Evolutionary conservation across 140 eudicot genomes (phyloP).

Genomic region (Ambrosia hybrid): DNA sequence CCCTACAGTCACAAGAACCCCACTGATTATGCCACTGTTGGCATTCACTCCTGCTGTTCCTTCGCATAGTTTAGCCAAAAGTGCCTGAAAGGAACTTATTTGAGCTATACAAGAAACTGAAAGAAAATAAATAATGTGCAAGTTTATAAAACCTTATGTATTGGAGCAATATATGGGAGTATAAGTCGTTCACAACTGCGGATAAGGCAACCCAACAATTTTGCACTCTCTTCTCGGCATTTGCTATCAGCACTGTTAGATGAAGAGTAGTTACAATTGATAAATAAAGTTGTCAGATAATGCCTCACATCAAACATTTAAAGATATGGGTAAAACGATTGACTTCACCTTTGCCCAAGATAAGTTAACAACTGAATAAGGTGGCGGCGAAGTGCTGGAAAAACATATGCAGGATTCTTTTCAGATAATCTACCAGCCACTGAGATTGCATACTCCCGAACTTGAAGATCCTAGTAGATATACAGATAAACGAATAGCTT

Average conservation of each 20-base stretch:
- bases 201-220: constrained; percentile 88
- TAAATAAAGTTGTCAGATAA: not conserved
- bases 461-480: constrained; percentile 72
- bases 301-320: not conserved
- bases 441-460: constrained; percentile 90
- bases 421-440: constrained; percentile 96
- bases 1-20: constrained; percentile 94
- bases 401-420: constrained; percentile 97
- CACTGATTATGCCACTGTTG: constrained; percentile 84
- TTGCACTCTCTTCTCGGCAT: constrained; percentile 98
- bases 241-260: constrained; percentile 82
- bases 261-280: constrained; percentile 16
- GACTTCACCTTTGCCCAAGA: constrained; percentile 75
- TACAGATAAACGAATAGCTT: constrained; percentile 8
- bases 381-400: constrained; percentile 97
- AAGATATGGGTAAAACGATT: not conserved
- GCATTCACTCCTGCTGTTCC: constrained; percentile 87
- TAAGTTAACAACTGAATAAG: constrained; percentile 87
- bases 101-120: constrained; percentile 21
- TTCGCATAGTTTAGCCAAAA: constrained; percentile 80
- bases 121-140: constrained; percentile 17
- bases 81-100: constrained; percentile 59
- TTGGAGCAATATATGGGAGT: constrained; percentile 92
- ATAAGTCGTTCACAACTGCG: constrained; percentile 95
- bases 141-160: constrained; percentile 69